A percentile compares a stretch with the other conserved stretches of the same genome.
These are phyloP conservation scores for Globisporangium heterothallicum DNA, from an alignment of 352 stramenopile genomes.

Conservation along the genomic window DNA sequence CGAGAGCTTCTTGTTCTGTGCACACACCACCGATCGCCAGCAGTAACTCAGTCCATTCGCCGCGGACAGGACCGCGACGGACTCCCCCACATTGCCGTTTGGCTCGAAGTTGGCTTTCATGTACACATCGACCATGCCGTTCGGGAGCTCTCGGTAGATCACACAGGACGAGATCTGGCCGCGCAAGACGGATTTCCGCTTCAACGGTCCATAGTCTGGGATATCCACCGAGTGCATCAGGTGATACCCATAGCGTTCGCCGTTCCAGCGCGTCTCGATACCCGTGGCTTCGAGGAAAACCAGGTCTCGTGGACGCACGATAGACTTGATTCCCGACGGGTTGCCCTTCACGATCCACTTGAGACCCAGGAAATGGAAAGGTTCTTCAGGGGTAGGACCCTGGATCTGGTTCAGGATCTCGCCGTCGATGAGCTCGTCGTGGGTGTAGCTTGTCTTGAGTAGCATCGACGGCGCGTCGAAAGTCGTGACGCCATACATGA, in stretches of 20 bases:
- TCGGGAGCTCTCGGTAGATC: slow-evolving; percentile 27
- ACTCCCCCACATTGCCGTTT: slow-evolving; percentile 18
- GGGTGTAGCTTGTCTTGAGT: slow-evolving; percentile 23
- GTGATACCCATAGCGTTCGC: slow-evolving; percentile 28
- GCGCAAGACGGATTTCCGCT: slow-evolving; percentile 22
- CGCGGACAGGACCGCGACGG: neutral
- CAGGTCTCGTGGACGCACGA: slow-evolving; percentile 34
- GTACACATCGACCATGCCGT: slow-evolving; percentile 30
- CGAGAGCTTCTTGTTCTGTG: slow-evolving; percentile 3
- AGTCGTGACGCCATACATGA: slow-evolving; percentile 44
- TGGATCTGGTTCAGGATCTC: slow-evolving; percentile 27
- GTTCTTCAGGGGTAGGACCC: slow-evolving; percentile 21
- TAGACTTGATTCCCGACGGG: slow-evolving; percentile 11
- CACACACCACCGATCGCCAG: slow-evolving; percentile 1
- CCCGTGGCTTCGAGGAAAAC: slow-evolving; percentile 35
- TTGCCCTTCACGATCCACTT: slow-evolving; percentile 40
- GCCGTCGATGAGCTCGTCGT: slow-evolving; percentile 29
- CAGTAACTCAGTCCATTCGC: neutral
- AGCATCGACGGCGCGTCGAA: slow-evolving; percentile 26
- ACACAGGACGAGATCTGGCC: slow-evolving; percentile 35
- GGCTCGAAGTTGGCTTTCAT: slow-evolving; percentile 35
- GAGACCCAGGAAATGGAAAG: slow-evolving; percentile 32
- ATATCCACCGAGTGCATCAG: slow-evolving; percentile 41
- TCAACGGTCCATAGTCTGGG: slow-evolving; percentile 18
- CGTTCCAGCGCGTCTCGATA: slow-evolving; percentile 21